A percentile compares a stretch with the other conserved stretches of the same genome.
Evolutionary conservation across 441 rosid genomes (phyloP).

Genomic region (Breynia disticha): DNA sequence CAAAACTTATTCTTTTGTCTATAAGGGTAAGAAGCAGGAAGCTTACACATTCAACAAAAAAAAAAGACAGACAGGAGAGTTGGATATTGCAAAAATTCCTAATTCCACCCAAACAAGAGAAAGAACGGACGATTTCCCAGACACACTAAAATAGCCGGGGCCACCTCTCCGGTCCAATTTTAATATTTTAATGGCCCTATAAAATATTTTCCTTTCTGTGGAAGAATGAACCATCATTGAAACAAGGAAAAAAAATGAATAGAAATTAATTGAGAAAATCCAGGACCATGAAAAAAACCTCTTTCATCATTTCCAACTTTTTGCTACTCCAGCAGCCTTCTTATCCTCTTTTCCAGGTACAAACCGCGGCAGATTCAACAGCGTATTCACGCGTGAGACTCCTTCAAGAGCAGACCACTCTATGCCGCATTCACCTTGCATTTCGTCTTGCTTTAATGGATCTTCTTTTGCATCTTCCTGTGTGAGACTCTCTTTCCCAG

Average conservation of each 20-base stretch:
- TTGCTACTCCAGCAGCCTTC: slow-evolving; percentile 24
- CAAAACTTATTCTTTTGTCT: too few relatives aligned
- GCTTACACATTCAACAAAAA: neutral
- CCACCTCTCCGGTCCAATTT: slow-evolving; percentile 32
- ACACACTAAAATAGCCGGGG: slow-evolving; percentile 64
- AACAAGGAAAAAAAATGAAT: slow-evolving; percentile 17
- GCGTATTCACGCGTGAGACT: slow-evolving; percentile 82
- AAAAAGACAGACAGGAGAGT: slow-evolving; percentile 16
- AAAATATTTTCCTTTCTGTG: slow-evolving; percentile 16
- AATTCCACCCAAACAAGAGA: slow-evolving; percentile 25
- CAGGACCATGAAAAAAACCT: slow-evolving; percentile 11
- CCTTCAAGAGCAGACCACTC: slow-evolving; percentile 96
- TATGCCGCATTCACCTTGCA: slow-evolving; percentile 28
- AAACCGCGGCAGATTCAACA: slow-evolving; percentile 74
- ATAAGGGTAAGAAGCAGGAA: too few relatives aligned
- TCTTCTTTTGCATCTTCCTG: slow-evolving; percentile 33
- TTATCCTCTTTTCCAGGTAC: slow-evolving; percentile 49
- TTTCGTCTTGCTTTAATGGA: slow-evolving; percentile 31
- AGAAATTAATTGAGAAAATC: slow-evolving; percentile 9
- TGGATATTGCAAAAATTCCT: slow-evolving; percentile 47
- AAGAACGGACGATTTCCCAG: slow-evolving; percentile 46
- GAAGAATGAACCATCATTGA: slow-evolving; percentile 18
- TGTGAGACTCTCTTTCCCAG: slow-evolving; percentile 26
- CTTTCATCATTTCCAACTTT: slow-evolving; percentile 13
- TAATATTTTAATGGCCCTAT: slow-evolving; percentile 16